Percentiles rank a stretch among this genome's conserved stretches.
These are phyloP conservation scores for Isabelozyma gotoi DNA, from an alignment of 805 yeast species.

Conservation along the genomic window DNA sequence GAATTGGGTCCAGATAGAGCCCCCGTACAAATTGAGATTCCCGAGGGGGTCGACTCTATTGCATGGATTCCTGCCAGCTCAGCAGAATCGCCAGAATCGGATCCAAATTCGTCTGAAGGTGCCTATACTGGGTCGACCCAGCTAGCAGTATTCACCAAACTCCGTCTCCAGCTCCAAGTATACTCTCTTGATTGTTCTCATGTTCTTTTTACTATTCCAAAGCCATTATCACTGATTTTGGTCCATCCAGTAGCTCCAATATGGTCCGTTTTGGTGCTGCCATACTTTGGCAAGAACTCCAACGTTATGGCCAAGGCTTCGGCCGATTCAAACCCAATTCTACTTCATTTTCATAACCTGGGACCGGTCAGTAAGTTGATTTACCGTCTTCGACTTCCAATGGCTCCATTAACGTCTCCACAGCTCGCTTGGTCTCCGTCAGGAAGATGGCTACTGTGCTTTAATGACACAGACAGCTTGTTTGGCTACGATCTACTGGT, in stretches of 20 bases:
- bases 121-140: conserved; percentile 35
- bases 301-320: conserved; percentile 1
- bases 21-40: too few species aligned
- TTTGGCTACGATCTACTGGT: conserved; percentile 28
- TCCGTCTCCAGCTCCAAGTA: conserved; percentile 25
- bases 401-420: conserved; percentile 13
- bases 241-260: conserved; percentile 9
- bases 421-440: conserved; percentile 29
- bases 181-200: conserved; percentile 39
- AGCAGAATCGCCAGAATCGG: too few species aligned
- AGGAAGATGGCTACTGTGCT: conserved; percentile 34
- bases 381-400: conserved; percentile 19
- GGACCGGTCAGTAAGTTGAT: conserved; percentile 30
- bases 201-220: conserved; percentile 28
- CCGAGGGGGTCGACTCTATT: conserved; percentile 29
- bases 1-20: too few species aligned
- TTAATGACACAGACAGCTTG: conserved; percentile 19
- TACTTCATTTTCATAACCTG: conserved; percentile 29
- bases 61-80: conserved; percentile 33
- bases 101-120: too few species aligned
- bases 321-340: conserved; percentile 6
- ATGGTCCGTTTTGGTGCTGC: conserved; percentile 34
- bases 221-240: conserved; percentile 24
- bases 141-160: conserved; percentile 27
- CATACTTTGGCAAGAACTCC: conserved; percentile 13